Base-by-base conservation (phyloP, 129 eudicot species). In the Oenanthe sinensis region DNA sequence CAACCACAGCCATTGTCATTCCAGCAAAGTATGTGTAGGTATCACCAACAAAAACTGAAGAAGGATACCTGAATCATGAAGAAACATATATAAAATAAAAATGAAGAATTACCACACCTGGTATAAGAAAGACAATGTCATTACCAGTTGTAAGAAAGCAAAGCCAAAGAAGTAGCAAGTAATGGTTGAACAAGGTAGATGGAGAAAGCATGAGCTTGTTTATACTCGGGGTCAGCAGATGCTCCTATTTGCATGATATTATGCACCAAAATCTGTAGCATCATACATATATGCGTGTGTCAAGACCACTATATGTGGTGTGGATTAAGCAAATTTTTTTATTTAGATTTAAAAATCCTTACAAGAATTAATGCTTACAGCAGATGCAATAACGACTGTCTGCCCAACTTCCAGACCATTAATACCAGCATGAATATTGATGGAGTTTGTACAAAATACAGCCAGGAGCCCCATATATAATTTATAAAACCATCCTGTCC, bases 351-450 rank as follows among this genome's bases (percentile, higher is more conserved):
- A 49, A 54, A 75, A 14, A 17, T 45, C 60, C 74, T 16, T 79
- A 81, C 50, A 83, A 72, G 79, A 67, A 43, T 20, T 69, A 75
- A 84, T 75, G 80, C 97, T 90, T 96, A 96, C 99, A 76, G 97
- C 99, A 81, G 83, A 84, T 85, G 97, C 89, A 77, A 96, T 89
- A 84, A 96, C 95, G 49, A 90, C 95, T 77, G 99, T 96, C 87
- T 96, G 99, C 78, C 99, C 99, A 81, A 90, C 99, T 89, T 96
- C 99, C 78, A 96, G 97, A 80, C 99, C 99, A 78, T 96, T 96
- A 78, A 96, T 65, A 52, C 99, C 99, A 82, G 99, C 99, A 83
- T 96, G 99, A 78, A 96, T 96, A 85, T 92, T 96, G 80, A 92
- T 92, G 5, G 97, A 96, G 77, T 96, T 96, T 78, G 99, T 96